Evolutionary conservation across 306 rosid species (phyloP).

Genomic region (Alnus glutinosa): DNA sequence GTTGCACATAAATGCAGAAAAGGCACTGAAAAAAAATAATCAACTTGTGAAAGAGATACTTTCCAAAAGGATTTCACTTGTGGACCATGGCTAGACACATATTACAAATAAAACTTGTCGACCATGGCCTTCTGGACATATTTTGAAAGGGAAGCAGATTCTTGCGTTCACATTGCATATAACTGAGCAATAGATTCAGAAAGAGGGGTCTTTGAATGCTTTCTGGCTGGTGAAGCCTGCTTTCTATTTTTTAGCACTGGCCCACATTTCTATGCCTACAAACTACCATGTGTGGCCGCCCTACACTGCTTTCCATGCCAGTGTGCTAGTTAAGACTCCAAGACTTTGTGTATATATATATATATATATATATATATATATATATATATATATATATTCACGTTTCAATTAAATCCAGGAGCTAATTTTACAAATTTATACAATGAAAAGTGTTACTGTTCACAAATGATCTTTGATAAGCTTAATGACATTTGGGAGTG

Average conservation of each 20-base stretch:
- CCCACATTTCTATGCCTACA: constrained; percentile 36
- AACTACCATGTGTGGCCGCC: constrained; percentile 8
- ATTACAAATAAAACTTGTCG: background rate
- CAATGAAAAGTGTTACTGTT: too few species aligned
- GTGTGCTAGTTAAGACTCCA: background rate
- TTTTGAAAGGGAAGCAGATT: constrained; percentile 17
- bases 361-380: too few species aligned
- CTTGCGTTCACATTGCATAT: constrained; percentile 18
- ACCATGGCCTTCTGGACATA: too few species aligned
- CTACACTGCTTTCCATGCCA: background rate
- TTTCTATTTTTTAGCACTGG: constrained; percentile 30
- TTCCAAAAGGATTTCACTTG: background rate
- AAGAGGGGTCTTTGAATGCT: constrained; percentile 18
- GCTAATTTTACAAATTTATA: too few species aligned
- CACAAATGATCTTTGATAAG: too few species aligned
- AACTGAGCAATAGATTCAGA: background rate
- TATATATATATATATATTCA: too few species aligned
- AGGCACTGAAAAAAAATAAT: too few species aligned
- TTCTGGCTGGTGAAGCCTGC: constrained; percentile 17
- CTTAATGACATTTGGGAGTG: too few species aligned
- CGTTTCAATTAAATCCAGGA: too few species aligned
- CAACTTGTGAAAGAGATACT: background rate
- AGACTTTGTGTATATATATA: too few species aligned
- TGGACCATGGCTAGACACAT: background rate
- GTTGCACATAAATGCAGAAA: background rate